Base-by-base conservation (phyloP, 257 asterid genomes). In the Solanum rostratum region DNA sequence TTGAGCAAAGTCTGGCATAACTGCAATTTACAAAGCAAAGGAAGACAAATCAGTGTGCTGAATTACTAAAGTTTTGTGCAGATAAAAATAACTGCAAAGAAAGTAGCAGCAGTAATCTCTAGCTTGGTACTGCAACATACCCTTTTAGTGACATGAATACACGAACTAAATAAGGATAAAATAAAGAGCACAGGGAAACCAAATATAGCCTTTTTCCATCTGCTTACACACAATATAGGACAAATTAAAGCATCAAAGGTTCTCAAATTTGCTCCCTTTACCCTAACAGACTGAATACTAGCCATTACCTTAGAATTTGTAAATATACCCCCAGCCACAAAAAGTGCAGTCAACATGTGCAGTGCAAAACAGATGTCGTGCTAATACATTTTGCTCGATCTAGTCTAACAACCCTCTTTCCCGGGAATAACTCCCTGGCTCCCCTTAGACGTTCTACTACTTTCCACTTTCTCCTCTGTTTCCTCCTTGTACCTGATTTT, bases 1-100 rank as follows among this genome's bases (percentile, higher is more conserved):
- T 89, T 92, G 91, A 85, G 96, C 88, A 85, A 96, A 96, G 88
- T 96, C 97, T 13, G 98, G 98, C 86, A 85, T 86, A 27, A 84
- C 98, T 95, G 93, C 91, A 86, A n/a, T 33, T 74, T 66, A 53
- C 43, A 84, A 62, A 69, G 80, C 6, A 53, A 69, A 46, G 69
- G 68, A 63, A 16, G 33, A 83, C 29, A 45, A 15, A 69, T 83
- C 79, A 69, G 37, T 50, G 18, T 78, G 24, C 16, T 50, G 46
- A 78, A 27, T 78, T 10, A 29, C 16, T 18, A 18, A 50, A 78
- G 49, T 15, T 49, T 50, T 3, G 16, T 14, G 62, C 45, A 49
- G 43, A 49, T 16, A 8, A 76, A 43, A 76, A 27, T 16, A 27
- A 16, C 63, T 16, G 82, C 82, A 76, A 27, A 16, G 16, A 49